phyloP scores from a whole-genome alignment of 2,329 filamentous ascomycete genomes.

The Epichloe elymi region DNA sequence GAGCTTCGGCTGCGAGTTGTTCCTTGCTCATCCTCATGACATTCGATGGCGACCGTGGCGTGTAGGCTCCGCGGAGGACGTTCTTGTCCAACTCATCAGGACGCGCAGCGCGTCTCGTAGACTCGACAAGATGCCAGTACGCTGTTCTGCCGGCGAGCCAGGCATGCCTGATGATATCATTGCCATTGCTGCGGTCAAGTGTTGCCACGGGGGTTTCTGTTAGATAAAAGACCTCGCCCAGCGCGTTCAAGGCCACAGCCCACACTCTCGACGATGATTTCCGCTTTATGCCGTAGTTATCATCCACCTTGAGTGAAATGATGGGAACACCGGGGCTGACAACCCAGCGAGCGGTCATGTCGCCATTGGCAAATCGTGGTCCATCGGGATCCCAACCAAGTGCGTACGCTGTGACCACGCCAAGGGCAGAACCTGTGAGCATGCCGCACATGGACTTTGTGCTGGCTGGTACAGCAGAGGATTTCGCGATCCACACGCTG shows the following conservation, averaged over 20 bases:
- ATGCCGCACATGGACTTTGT: constrained; percentile 73
- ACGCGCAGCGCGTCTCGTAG: constrained; percentile 57
- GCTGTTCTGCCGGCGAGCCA: constrained; percentile 72
- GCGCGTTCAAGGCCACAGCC: constrained; percentile 86
- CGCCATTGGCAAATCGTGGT: constrained; percentile 54
- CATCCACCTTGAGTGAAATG: constrained; percentile 69
- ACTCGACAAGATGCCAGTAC: constrained; percentile 70
- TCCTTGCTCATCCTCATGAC: constrained; percentile 56
- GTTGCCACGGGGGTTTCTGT: constrained; percentile 52
- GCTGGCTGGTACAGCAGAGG: constrained; percentile 52
- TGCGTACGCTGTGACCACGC: constrained; percentile 71
- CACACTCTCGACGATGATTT: constrained; percentile 61
- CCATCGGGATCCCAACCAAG: constrained; percentile 48
- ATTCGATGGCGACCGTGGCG: constrained; percentile 64
- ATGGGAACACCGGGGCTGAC: constrained; percentile 89
- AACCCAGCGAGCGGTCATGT: constrained; percentile 79
- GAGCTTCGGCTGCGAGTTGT: constrained; percentile 63
- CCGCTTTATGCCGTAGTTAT: constrained; percentile 61
- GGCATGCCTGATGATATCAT: constrained; percentile 51
- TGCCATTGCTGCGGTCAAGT: constrained; percentile 31
- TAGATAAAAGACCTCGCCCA: constrained; percentile 84
- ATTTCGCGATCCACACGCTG: constrained; percentile 84
- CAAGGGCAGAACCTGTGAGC: constrained; percentile 69
- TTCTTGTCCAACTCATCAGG: constrained; percentile 61
- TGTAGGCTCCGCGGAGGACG: constrained; percentile 60